Base-by-base conservation (phyloP, 768 basidiomycete genomes). In the Pleurotus platypus region DNA sequence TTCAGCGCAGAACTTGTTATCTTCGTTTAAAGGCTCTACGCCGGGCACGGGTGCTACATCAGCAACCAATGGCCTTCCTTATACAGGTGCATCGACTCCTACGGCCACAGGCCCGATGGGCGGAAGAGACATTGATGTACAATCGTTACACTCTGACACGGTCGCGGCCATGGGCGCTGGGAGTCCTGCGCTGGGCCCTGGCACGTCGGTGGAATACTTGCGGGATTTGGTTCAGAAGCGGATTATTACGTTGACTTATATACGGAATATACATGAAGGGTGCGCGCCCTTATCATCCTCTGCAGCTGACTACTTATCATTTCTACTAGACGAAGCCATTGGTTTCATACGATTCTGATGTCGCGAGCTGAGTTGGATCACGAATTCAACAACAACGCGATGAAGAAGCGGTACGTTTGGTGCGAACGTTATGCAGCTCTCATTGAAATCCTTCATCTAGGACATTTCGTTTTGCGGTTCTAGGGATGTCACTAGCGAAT, bases 281-380 rank as follows among this genome's bases (percentile, higher is more conserved):
- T 92, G 61, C 63, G 86, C 79, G 49, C 46, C 18, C 53, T 46
- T 26, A 55, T 26, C 43, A 30, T 46, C 30, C 49, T 13, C 40
- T 6, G 49, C 48, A 11, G 50, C 60, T 42, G 9, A 46, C 61
- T 27, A 35, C 16, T 39, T 40, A 2, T 7, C 20, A 40, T 16
- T 26, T 42, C 5, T 30, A 26, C 24, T 66, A 93, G 92, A 54
- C 85, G 84, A 55, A 86, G 85, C 60, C 87, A 92, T 66, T 93
- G 92, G 92, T 91, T 91, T 65, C 89, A 92, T 67, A 94, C 93
- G 11, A 85, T 94, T 62, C 79, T 90, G 65, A 82, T 94, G 64
- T 85, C 87, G 55, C 82, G 82, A 48, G 64, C 74, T 15, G 93
- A 93, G 55, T 81, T 94, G 3, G 87, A 90, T 57, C 82, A 77